Evolutionary conservation across 192 early-diverging fungal species (phyloP).

Genomic region (Podila verticillata): DNA sequence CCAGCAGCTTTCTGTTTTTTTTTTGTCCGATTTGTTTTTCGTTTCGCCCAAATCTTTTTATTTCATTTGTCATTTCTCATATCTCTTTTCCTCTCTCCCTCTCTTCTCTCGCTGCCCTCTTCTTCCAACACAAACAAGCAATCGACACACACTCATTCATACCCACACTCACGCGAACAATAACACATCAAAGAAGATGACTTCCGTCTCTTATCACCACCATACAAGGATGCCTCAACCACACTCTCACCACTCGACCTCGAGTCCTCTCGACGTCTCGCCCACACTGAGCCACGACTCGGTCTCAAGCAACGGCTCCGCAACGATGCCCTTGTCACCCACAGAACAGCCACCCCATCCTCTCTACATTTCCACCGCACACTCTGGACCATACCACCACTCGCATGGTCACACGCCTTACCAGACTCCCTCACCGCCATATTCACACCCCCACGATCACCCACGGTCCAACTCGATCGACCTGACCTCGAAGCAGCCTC

Average conservation of each 20-base stretch:
- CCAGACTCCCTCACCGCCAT: conserved; percentile 38
- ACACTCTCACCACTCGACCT: conserved; percentile 13
- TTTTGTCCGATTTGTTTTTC: neutral
- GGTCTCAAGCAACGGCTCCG: neutral
- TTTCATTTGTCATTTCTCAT: neutral
- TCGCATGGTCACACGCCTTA: conserved; percentile 12
- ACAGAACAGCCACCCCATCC: conserved; percentile 19
- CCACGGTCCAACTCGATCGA: conserved; percentile 30
- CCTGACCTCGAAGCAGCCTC: conserved; percentile 11
- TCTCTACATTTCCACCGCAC: conserved; percentile 23
- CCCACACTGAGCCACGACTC: conserved; percentile 28
- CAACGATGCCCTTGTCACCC: conserved; percentile 1
- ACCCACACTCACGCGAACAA: neutral
- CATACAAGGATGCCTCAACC: conserved; percentile 18
- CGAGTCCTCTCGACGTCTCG: conserved; percentile 18
- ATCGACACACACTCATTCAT: neutral
- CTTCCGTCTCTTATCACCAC: conserved; percentile 16
- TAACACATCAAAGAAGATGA: conserved; percentile 6
- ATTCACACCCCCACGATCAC: conserved; percentile 12
- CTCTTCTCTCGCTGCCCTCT: neutral
- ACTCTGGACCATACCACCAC: conserved; percentile 11
- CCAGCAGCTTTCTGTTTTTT: neutral
- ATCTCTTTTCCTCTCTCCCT: neutral
- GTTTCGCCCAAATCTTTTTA: neutral
- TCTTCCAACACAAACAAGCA: neutral